Evolutionary conservation across 345 rosid genomes (phyloP).

Genomic region (Brassica napus): Da-Ae NC_063450.1:27189001-27189500

Average conservation of each 20-base stretch:
- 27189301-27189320: not conserved
- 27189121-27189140: not conserved
- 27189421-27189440: conserved; percentile 15
- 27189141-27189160: not conserved
- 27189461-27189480: conserved; percentile 22
- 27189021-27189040: conserved; percentile 17
- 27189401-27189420: conserved; percentile 21
- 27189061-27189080: not conserved
- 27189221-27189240: not conserved
- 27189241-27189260: conserved; percentile 2
- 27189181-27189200: not conserved
- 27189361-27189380: conserved; percentile 6
- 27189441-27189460: not conserved
- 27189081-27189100: not conserved
- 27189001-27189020: conserved; percentile 21
- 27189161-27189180: not conserved
- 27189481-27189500: conserved; percentile 33
- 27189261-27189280: conserved; percentile 8
- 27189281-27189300: not conserved
- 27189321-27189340: not conserved
- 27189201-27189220: not conserved
- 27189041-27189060: conserved; percentile 5
- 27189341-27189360: conserved; percentile 5
- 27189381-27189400: conserved; percentile 6
- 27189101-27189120: not conserved